Base-by-base conservation (phyloP, 2,329 filamentous ascomycete species). In the Ceratocystis lukuohia region DNA sequence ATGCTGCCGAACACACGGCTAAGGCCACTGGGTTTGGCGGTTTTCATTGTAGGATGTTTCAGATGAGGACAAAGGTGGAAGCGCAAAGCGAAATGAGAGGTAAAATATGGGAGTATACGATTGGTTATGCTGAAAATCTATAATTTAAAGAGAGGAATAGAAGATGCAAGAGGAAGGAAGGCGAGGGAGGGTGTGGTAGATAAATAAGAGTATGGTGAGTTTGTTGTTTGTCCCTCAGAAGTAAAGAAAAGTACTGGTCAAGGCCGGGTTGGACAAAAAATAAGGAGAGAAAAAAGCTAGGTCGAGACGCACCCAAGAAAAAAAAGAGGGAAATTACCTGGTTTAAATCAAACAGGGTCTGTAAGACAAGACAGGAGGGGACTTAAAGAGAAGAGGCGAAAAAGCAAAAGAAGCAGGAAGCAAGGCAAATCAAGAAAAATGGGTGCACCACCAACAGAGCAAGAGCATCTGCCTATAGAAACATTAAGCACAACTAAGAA, bases 1-100 rank as follows among this genome's bases (percentile, higher is more conserved):
- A 67, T 46, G 33, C 50, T 57, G 28, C 57, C 63, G 41, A 67
- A 62, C 25, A 67, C 66, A 50, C 66, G 66, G 30, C 66, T 64
- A 12, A 67, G 57, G 50, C 66, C 62, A 37, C 50, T 61, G 25
- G 66, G 37, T 28, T 67, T 67, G 30, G 61, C 63, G n/a, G 66
- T 62, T 53, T 67, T 67, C 66, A 67, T 67, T 17, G 10, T 44
- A 22, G 33, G 12, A 46, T 20, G 15, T 46, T 15, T 15, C 8
- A 2, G 41, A 8, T 5, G 41, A 61, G n/a, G 37, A 61, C 59
- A 46, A 30, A 25, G 5, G 61, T 12, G 4, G 44, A 17, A 50
- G 22, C 10, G 37, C 37, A 41, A 41, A 41, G 37, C 37, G 12
- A 41, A 41, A 41, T 41, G 3, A 4, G 37, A 41, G 12, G 3